These are phyloP conservation scores for Pistacia atlantica DNA, from an alignment of 345 rosid species.

Conservation along the genomic window DNA sequence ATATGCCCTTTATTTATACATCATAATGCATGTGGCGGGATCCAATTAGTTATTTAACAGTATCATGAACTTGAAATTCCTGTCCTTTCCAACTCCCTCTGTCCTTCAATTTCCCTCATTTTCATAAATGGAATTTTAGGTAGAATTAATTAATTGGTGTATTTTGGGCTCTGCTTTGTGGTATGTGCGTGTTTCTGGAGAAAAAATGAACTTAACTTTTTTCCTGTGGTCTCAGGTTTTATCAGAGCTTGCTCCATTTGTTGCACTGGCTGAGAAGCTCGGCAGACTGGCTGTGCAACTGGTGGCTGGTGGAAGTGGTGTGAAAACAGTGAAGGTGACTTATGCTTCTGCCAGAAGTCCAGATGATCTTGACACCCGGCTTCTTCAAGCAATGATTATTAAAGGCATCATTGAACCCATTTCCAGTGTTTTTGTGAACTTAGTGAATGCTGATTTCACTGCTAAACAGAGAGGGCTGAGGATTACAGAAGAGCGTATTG, in stretches of 20 bases:
- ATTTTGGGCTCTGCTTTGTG: neutral
- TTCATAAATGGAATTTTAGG: neutral
- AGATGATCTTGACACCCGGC: constrained; percentile 74
- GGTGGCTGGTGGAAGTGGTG: constrained; percentile 75
- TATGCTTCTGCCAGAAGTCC: constrained; percentile 68
- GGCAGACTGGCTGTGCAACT: constrained; percentile 67
- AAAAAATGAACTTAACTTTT: constrained; percentile 5
- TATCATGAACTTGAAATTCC: constrained; percentile 1
- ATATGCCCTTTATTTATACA: neutral
- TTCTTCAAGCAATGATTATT: constrained; percentile 70
- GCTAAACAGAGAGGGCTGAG: constrained; percentile 70
- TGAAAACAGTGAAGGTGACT: constrained; percentile 52
- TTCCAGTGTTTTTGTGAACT: constrained; percentile 60
- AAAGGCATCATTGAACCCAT: constrained; percentile 72
- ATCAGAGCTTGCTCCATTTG: constrained; percentile 60
- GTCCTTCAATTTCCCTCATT: neutral
- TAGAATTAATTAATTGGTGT: neutral
- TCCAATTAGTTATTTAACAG: neutral
- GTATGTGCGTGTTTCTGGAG: neutral
- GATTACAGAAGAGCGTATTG: constrained; percentile 51
- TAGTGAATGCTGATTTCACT: constrained; percentile 68
- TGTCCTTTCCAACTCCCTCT: neutral
- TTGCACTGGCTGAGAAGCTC: constrained; percentile 61
- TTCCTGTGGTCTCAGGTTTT: constrained; percentile 43
- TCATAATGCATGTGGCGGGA: neutral